Percentiles rank a stretch among this genome's conserved stretches.
phyloP scores from a whole-genome alignment of 352 stramenopile species.

The Phytophthora melonis region DNA sequence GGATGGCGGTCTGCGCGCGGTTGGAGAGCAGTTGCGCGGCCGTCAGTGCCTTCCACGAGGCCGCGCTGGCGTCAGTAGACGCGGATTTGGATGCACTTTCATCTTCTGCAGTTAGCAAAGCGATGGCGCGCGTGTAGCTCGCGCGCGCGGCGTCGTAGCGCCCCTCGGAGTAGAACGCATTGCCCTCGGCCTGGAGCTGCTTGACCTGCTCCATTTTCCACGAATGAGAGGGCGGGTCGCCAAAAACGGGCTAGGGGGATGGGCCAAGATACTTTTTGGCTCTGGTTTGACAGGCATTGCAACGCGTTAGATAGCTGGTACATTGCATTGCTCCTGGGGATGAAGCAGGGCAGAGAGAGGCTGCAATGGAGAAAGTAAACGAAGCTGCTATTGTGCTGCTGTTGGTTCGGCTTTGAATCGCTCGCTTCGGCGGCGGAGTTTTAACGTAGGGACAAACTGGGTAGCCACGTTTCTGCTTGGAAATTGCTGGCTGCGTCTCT shows the following conservation, averaged over 20 bases:
- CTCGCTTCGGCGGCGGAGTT: neutral
- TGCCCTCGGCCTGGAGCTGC: conserved; percentile 55
- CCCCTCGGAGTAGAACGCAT: conserved; percentile 60
- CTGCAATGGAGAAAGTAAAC: neutral
- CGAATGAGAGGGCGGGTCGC: conserved; percentile 10
- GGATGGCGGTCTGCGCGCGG: conserved; percentile 71
- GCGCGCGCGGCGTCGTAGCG: conserved; percentile 65
- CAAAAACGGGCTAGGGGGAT: conserved; percentile 5
- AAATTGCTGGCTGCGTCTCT: neutral
- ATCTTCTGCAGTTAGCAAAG: conserved; percentile 27
- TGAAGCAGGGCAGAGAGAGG: neutral
- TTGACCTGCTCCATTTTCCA: conserved; percentile 42
- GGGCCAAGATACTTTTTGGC: conserved; percentile 18
- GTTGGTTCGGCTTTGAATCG: neutral
- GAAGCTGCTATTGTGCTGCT: neutral
- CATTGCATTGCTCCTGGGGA: neutral
- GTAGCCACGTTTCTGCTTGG: conserved; percentile 19
- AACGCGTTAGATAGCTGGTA: no score
- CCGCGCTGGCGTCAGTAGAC: neutral
- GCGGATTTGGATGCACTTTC: conserved; percentile 5
- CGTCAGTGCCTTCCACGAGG: conserved; percentile 31
- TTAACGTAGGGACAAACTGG: no score
- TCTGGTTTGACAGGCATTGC: neutral
- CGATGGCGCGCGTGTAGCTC: conserved; percentile 60
- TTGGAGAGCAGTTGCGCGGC: conserved; percentile 68